Base-by-base conservation (phyloP, 2,329 filamentous ascomycete species). In the Chaetothyriales sp. region DNA sequence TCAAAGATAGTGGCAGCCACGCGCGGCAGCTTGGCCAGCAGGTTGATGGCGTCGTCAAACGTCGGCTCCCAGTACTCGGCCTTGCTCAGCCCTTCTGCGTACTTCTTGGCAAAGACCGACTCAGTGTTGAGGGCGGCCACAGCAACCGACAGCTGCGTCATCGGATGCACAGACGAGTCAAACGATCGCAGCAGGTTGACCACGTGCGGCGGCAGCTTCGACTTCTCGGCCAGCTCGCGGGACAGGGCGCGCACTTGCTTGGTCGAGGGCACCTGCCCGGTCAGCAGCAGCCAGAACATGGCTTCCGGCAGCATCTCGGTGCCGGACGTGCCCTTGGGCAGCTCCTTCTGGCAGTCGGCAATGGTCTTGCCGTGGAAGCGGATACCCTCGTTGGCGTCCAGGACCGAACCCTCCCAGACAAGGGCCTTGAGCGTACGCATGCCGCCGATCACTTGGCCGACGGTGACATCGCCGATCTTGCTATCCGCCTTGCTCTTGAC, bases 251-350 rank as follows among this genome's bases (percentile, higher is more conserved):
- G 85, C 56, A 92, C 80, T 69, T 98, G 92, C 55, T 73, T 73
- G 19, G 81, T 83, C 1, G 84, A 86, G 20, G 92, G 92, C 19
- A 96, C 85, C 69, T 93, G 78, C 53, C 92, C 92, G 8, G 92
- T 98, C 60, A 98, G 76, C 48, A 98, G 80, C 43, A 96, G 80
- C 92, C 92, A 98, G 77, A 98, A 98, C 92, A 98, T 98, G 68
- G 90, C 82, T 71, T 98, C 92, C 46, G 92, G 92, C 10, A 96
- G 79, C 92, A 96, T 98, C 72, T 96, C 90, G 5, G 87, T 93
- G 62, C 90, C 87, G 2, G 84, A 80, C 53, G 78, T 87, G 60
- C 90, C 92, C 75, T 95, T 96, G 66, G 92, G 89, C 15, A 96
- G 80, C 68, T 88, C 83, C 60, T 82, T 79, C 66, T 96, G 92